Base-by-base conservation (phyloP, 106 monocot genomes). In the Chionographis japonica region DNA sequence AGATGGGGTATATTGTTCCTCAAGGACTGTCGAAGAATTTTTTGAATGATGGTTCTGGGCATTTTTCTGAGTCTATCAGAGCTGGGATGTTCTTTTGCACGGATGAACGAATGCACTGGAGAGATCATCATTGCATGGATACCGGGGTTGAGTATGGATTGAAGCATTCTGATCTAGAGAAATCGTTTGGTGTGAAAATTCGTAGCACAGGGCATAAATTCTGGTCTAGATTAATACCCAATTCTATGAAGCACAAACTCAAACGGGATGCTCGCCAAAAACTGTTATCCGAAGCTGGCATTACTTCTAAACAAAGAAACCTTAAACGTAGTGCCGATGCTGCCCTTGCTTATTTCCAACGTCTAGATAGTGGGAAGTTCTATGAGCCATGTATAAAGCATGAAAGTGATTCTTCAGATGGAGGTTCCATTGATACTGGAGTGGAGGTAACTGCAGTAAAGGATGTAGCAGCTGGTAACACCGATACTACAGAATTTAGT, bases 141-240 rank as follows among this genome's bases (percentile, higher is more conserved):
- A 74, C 74, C 14, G 83, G 79, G 46, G 60, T 77, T 43, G 79
- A 79, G 42, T 80, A 90, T 85, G 83, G 72, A 54, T 70, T 85
- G 58, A 93, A 92, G 68, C 98, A 98, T 81, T 78, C 79, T 6
- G 93, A 98, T 79, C 39, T 98, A 18, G 92, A 90, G 63, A 90
- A 85, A 60, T 83, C 85, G 7, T 98, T 93, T 81, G 90, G 98
- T 41, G 63, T 85, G 16, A 82, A 77, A 76, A 58, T 67, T 67
- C 66, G 73, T 13, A 39, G 71, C n/a, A 72, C 74, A 6, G 78
- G 85, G 40, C 52, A 65, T 56, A 83, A 63, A 13, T 78, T 85
- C 53, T 85, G 78, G 87, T 80, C 84, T 27, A 75, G 61, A 56
- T 63, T 84, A 54, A 52, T 79, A 40, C 78, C 72, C 5, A 46